Base-by-base conservation (phyloP, 2,329 filamentous ascomycete species). In the Aspergillus sp. region DNA sequence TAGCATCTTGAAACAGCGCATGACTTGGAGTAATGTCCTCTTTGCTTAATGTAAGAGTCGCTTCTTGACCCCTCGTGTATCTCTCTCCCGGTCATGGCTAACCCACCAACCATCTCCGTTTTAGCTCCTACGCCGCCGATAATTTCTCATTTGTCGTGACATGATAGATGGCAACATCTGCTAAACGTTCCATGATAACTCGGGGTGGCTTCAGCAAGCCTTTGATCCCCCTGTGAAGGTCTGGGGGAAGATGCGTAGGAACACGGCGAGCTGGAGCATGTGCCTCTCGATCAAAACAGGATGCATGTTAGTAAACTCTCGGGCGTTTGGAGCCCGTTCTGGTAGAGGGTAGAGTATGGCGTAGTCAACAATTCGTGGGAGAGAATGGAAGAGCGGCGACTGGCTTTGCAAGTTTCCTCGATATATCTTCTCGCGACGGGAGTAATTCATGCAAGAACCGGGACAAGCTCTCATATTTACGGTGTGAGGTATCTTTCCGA, bases 131-230 rank as follows among this genome's bases (percentile, higher is more conserved):
- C 32, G 32, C 32, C 32, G 32, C 39, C 53, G 5, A 46, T 20
- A 24, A 55, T 5, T 59, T 53, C 16, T 59, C 52, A 18, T 55
- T 55, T 3, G 45, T 36, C 4, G 53, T 55, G n/a, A 55, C 45
- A 3, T 31, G 53, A 39, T 29, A 16, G 39, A 55, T 55, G 12
- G 52, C 52, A 16, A 31, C 9, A 18, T 24, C 22, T 55, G 53
- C 53, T 26, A 55, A 10, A 7, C 53, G 22, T 49, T n/a, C 16
- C 36, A 55, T 55, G 39, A 55, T 55, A 22, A 9, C 24, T n/a
- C 24, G 6, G 10, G 52, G 52, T 49, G 52, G 14, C 14, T 55
- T 42, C 12, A 39, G 32, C 14, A 55, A 42, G 39, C 26, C 24
- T 20, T 49, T 36, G n/a, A 55, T 26, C 24, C 32, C 24, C 26